Percentiles rank a stretch among this genome's conserved stretches.
Evolutionary conservation across 495 filamentous ascomycete genomes (phyloP).

Genomic region (Podospora bellae-mahoneyi): DNA sequence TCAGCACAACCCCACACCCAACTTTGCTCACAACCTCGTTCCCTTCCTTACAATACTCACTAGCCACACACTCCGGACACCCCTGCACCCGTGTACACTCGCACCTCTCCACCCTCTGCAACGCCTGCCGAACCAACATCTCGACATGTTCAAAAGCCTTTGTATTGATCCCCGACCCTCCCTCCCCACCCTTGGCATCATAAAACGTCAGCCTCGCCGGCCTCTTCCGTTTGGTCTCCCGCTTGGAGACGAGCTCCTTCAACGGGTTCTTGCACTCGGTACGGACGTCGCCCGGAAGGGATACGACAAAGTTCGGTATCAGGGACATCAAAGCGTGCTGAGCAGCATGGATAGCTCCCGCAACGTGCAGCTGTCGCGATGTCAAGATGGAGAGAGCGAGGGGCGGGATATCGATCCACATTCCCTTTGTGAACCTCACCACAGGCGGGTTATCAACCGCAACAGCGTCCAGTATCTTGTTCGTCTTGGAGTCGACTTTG

Average conservation of each 20-base stretch:
- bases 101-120: constrained; percentile 67
- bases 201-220: constrained; percentile 92
- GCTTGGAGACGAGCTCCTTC: constrained; percentile 69
- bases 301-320: constrained; percentile 85
- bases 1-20: constrained; percentile 75
- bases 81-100: constrained; percentile 61
- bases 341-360: constrained; percentile 89
- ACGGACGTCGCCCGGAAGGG: constrained; percentile 77
- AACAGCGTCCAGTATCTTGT: constrained; percentile 83
- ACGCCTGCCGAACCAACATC: constrained; percentile 68
- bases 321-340: constrained; percentile 85
- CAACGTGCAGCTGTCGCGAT: constrained; percentile 69
- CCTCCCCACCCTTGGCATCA: constrained; percentile 83
- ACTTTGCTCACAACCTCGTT: constrained; percentile 94
- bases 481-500: constrained; percentile 76
- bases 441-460: constrained; percentile 92
- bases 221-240: constrained; percentile 62
- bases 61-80: constrained; percentile 83
- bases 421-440: constrained; percentile 76
- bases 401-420: constrained; percentile 93
- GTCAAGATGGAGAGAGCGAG: constrained; percentile 74
- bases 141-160: constrained; percentile 95
- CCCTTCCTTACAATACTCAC: constrained; percentile 79
- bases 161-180: constrained; percentile 77
- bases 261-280: constrained; percentile 84